Percentiles rank a stretch among this genome's conserved stretches.
Evolutionary conservation across 768 basidiomycete genomes (phyloP).

Genomic region (Termitomyces sp.): DNA sequence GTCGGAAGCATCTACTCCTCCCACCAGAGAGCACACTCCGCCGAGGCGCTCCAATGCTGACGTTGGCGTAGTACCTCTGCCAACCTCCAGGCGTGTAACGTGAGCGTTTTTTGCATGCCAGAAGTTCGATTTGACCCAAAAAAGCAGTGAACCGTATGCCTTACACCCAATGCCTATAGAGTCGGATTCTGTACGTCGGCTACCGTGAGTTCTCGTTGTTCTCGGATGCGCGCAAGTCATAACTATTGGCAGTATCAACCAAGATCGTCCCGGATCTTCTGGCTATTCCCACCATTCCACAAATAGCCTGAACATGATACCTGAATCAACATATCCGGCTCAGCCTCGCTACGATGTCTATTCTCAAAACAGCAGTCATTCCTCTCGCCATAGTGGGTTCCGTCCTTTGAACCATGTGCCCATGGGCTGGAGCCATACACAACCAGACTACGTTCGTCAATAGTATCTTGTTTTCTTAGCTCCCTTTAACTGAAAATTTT

Average conservation of each 20-base stretch:
- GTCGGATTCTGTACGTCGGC: slow-evolving; percentile 37
- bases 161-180: slow-evolving; percentile 41
- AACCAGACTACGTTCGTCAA: slow-evolving; percentile 59
- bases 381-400: slow-evolving; percentile 42
- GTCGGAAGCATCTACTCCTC: slow-evolving; percentile 68
- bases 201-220: slow-evolving; percentile 33
- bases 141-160: slow-evolving; percentile 38
- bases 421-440: slow-evolving; percentile 38
- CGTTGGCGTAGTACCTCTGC: slow-evolving; percentile 32
- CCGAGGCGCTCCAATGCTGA: slow-evolving; percentile 46
- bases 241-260: slow-evolving; percentile 10
- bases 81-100: slow-evolving; percentile 33
- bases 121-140: slow-evolving; percentile 9
- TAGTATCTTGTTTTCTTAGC: neutral
- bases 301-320: slow-evolving; percentile 45
- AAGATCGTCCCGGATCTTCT: slow-evolving; percentile 31
- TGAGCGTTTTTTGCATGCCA: slow-evolving; percentile 17
- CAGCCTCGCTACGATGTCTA: slow-evolving; percentile 52
- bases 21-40: slow-evolving; percentile 62
- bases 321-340: slow-evolving; percentile 50
- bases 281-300: slow-evolving; percentile 42
- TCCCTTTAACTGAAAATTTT: neutral
- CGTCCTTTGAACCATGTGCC: slow-evolving; percentile 47
- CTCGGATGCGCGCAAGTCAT: slow-evolving; percentile 1
- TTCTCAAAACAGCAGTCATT: slow-evolving; percentile 25